Evolutionary conservation across 2,329 filamentous ascomycete species (phyloP), one percentile per base, ranked within the genome.

Genomic region (Trichoderma koningii): DNA sequence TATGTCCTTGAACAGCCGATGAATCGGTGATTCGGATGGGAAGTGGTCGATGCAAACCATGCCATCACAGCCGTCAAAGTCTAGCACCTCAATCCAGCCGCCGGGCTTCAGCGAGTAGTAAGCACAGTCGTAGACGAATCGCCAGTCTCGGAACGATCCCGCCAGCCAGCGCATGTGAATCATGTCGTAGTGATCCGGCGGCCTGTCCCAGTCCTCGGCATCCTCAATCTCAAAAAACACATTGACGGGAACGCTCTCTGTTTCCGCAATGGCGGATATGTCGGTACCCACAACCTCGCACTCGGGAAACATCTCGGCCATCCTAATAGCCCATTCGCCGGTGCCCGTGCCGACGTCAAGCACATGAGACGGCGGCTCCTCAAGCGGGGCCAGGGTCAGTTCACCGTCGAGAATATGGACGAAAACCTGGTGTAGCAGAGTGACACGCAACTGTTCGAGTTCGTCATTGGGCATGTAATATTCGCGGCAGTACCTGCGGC

Each of bases 381-480:
- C 70, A 5, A 83, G 71, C 3, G 78, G 76, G 7, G 79, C 78
- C n/a, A 77, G 77, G 23, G 78, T 82, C 41, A 81, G 71, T 65
- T 81, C 77, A 66, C 78, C 78, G 41, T 79, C 76, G 56, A 83
- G 78, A 17, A 80, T 75, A 63, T 82, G 81, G 6, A 87, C 75
- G 70, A 86, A 89, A 53, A 89, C 83, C 71, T 89, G 86, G 68
- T 90, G 86, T 45, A 85, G 78, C 60, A 90, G 79, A 65, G 84
- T 82, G 57, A 88, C 74, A 48, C 87, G 84, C 52, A 85, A 85
- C 73, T 89, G 86, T 71, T 90, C 87, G 52, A 81, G 76, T 52
- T 88, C 84, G 70, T 89, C 87, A 73, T 88, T 89, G 15, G 87
- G 87, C 81, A 89, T 87, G 73, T 81, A 86, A 71, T 89, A 89